These are phyloP conservation scores for Trichophyton simii DNA, from an alignment of 2,329 filamentous ascomycete species.

Conservation along the genomic window DNA sequence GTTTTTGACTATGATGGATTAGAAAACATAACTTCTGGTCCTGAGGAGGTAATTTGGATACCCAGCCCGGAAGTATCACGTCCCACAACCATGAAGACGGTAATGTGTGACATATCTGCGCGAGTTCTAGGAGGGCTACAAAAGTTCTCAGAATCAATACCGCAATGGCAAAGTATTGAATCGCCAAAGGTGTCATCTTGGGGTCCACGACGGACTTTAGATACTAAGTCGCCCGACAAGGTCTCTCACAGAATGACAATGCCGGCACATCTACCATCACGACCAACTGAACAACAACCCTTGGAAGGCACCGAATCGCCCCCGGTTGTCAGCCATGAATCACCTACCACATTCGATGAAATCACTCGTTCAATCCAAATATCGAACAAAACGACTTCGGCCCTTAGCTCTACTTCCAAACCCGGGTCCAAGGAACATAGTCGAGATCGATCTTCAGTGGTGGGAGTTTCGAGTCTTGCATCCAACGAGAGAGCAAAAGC, in stretches of 20 bases:
- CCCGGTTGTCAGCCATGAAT: slow-evolving; percentile 26
- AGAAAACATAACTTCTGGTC: slow-evolving; percentile 42
- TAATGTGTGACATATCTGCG: slow-evolving; percentile 68
- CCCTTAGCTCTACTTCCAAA: slow-evolving; percentile 25
- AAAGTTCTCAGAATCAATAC: slow-evolving; percentile 57
- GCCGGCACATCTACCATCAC: slow-evolving; percentile 48
- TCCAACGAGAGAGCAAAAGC: slow-evolving; percentile 65
- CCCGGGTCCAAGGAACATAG: slow-evolving; percentile 40
- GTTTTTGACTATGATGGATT: slow-evolving; percentile 60
- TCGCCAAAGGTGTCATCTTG: slow-evolving; percentile 49
- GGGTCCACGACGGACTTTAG: slow-evolving; percentile 41
- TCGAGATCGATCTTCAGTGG: slow-evolving; percentile 49
- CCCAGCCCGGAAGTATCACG: slow-evolving; percentile 57
- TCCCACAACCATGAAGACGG: slow-evolving; percentile 66
- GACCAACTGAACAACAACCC: slow-evolving; percentile 22
- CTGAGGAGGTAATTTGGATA: slow-evolving; percentile 57
- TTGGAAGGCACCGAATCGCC: slow-evolving; percentile 30
- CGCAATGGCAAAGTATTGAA: slow-evolving; percentile 61
- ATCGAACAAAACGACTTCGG: slow-evolving; percentile 27
- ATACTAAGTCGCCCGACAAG: slow-evolving; percentile 41
- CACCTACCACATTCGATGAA: slow-evolving; percentile 44
- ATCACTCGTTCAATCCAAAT: slow-evolving; percentile 35
- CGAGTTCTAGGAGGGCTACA: slow-evolving; percentile 64
- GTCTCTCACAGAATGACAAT: slow-evolving; percentile 65
- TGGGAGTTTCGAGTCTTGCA: slow-evolving; percentile 59